Base-by-base conservation (phyloP, 2,329 filamentous ascomycete species). In the Teratosphaeria nubilosa region DNA sequence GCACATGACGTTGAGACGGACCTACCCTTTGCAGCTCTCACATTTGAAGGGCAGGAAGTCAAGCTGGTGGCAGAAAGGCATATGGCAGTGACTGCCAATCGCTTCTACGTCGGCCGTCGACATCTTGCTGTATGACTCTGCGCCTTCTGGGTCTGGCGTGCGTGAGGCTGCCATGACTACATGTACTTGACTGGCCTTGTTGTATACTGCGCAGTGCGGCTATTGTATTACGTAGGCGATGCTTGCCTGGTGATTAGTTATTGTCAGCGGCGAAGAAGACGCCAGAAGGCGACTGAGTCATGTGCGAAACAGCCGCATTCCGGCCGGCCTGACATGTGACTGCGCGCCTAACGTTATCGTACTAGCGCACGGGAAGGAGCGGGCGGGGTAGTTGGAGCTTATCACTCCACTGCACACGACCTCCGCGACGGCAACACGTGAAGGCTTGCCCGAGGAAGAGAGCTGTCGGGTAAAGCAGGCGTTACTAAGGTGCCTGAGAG, bases 21-120 rank as follows among this genome's bases (percentile, higher is more conserved):
- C 70, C 48, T 68, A 79, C 76, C 80, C 79, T 68, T 77, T 82
- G 76, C 94, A 99, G 65, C 88, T 94, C 72, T 95, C 89, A 77
- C 94, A 99, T 70, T 85, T 82, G 74, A 97, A 97, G 3, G 94
- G 94, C 4, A 99, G 84, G 74, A 99, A 97, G 75, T 97, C 94
- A 60, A 97, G 88, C 71, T 94, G 88, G 72, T 91, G 87, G 80
- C 94, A 99, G 79, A 90, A 95, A 64, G 87, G 79, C 75, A 88
- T 86, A 73, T 96, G 85, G 81, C 94, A 99, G 78, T 96, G 91
- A 62, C 84, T 84, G 74, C 94, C 94, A 66, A 97, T 87, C 25
- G 91, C 82, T 67, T 89, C 86, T 53, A 91, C 86, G 75, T 96
- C 91, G 71, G 80, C 81, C 68, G 84, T 82, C 69, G 87, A 80